Conservation (phyloP, 163 green algal species). For the Volvox carteri region DNA sequence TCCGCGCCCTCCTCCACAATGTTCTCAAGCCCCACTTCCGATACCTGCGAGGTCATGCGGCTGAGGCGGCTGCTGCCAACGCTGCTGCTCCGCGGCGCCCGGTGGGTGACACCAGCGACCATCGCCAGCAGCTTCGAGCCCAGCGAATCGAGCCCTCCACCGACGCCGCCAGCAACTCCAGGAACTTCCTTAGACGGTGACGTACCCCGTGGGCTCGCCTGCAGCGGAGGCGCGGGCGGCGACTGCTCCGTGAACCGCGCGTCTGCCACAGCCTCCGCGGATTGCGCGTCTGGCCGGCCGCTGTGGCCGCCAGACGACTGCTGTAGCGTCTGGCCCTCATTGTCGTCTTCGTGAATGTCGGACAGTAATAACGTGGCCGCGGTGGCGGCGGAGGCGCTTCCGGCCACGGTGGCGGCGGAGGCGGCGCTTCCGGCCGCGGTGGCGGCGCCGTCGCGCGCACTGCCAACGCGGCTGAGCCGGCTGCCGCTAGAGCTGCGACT, state of each 20-base stretch:
- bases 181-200: background rate
- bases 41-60: background rate
- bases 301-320: no score
- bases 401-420: background rate
- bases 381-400: no score
- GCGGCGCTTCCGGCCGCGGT: background rate
- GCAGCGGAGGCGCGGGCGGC: no score
- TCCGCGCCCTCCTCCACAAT: conserved; percentile 40
- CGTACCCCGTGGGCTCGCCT: no score
- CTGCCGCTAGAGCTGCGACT: conserved; percentile 24
- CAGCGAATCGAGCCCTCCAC: background rate
- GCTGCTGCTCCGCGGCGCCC: background rate
- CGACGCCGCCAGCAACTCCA: background rate
- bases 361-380: background rate
- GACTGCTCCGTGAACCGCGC: no score
- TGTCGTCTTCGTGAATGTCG: conserved; percentile 26
- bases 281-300: no score
- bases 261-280: background rate
- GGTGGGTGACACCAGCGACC: background rate
- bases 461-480: conserved; percentile 49
- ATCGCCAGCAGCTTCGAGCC: background rate
- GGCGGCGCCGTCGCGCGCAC: conserved; percentile 13
- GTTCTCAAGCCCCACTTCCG: conserved; percentile 11
- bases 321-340: background rate
- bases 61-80: conserved; percentile 44